Base-by-base conservation (phyloP, 1,139 yeast genomes). In the Nakaseomyces nivariensis region DNA sequence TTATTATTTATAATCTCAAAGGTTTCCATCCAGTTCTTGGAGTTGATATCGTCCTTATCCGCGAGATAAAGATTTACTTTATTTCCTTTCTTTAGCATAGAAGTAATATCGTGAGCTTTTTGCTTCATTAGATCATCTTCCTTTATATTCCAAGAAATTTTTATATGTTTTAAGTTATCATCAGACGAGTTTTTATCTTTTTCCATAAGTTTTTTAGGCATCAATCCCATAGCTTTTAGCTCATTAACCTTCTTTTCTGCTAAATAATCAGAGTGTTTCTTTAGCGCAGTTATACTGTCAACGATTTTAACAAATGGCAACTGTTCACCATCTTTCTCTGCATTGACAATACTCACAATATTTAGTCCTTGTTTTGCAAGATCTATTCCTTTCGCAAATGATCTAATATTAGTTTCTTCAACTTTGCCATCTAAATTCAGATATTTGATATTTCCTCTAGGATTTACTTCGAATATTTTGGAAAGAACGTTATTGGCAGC, bases 141-240 rank as follows among this genome's bases (percentile, higher is more conserved):
- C 9, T 69, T 69, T 6, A 74, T 74, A 44, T 69, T 70, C 78
- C 78, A 74, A 2, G 76, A 68, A 5, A 75, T 56, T 48, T 69
- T 70, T 25, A 75, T 62, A 40, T 66, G 61, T 52, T 74, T 74
- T 5, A 63, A 50, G 45, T 63, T 61, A 7, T 58, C 58, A 7
- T 67, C 71, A 36, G 60, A 55, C 37, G 59, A 55, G 33, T 55
- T 63, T 38, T 58, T 59, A 27, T 43, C 46, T 4, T 37, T 47
- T 17, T 36, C 43, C 49, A 31, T 53, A 27, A 29, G 32, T 24
- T 27, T 55, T 26, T 58, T 54, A 37, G 52, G 48, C 37, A 52
- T 50, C 1, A 56, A 51, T 51, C 61, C 64, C 56, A 44, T 58
- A 49, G 51, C 62, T 42, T 46, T 62, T 52, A 64, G 58, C 47